Base-by-base conservation (phyloP, 2,329 filamentous ascomycete species). In the Calonectria pteridis region DNA sequence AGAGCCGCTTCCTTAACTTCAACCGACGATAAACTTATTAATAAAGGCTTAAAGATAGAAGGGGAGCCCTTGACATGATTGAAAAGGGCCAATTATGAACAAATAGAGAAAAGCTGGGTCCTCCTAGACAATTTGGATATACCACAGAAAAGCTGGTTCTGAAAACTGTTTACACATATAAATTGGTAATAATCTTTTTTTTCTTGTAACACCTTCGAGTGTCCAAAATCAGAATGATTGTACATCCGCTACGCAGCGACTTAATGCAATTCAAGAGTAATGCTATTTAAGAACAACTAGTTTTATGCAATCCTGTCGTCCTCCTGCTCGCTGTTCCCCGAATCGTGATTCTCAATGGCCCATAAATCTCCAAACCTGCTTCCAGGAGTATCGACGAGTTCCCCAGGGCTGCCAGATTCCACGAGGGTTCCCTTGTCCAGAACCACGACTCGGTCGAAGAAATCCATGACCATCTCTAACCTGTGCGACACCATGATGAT, bases 1-100 rank as follows among this genome's bases (percentile, higher is more conserved):
- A 89, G 88, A 85, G 84, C 71, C 87, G 87, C 62, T 89, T 87
- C 82, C 76, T 90, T 46, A 89, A 89, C 82, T 90, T 87, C 78
- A 90, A 90, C 83, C 85, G 85, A 77, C 84, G 88, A 75, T 89
- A 77, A 83, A 77, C 11, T 23, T 46, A n/a, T 20, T 28, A 16
- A 35, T 33, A 26, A 16, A 65, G 49, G 51, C 31, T 62, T 40
- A 35, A 62, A 37, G 20, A 33, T 20, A 53, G 37, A 40, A 62
- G 35, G 23, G 33, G 14, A 28, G 13, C n/a, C 33, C 55, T 37
- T 40, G 26, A 5, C 43, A 49, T 67, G 50, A 35, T 10, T 63
- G 67, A 33, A 49, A 65, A 62, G 55, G 55, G 69, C 62, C 55
- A 31, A 58, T 70, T 68, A 76, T 71, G 74, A 74, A 31, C 40